phyloP scores from a whole-genome alignment of 331 rosid genomes.

The Acacia pycnantha region DNA sequence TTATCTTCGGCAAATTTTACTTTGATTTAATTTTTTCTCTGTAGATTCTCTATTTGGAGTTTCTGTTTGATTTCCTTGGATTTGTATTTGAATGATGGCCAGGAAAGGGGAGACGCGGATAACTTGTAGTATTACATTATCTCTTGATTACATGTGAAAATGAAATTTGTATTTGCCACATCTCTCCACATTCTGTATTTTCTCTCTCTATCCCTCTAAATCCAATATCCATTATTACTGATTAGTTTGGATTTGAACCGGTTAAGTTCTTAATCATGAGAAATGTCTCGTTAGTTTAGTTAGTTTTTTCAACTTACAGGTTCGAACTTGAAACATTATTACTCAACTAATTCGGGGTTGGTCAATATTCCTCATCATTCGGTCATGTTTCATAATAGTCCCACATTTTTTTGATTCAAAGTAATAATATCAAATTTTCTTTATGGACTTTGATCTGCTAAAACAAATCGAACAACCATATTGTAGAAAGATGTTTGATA shows the following conservation, averaged over 20 bases:
- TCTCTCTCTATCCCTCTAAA: not conserved
- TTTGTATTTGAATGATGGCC: not conserved
- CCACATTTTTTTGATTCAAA: not conserved
- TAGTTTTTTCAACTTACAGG: not conserved
- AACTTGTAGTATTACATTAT: not conserved
- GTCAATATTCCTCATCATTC: not conserved
- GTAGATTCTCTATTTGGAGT: not conserved
- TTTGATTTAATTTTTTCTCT: not conserved
- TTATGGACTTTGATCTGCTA: not conserved
- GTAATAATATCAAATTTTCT: not conserved
- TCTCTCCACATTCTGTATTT: not conserved
- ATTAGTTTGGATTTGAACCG: not conserved
- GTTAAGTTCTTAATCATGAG: not conserved
- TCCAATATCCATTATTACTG: no score
- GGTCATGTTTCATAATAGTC: not conserved
- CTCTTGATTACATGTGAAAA: not conserved
- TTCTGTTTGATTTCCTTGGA: not conserved
- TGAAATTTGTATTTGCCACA: not conserved
- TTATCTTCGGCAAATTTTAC: slow-evolving; percentile 15
- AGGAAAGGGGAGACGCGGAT: not conserved
- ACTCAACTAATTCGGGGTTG: not conserved
- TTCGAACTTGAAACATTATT: not conserved
- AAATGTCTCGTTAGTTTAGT: not conserved
- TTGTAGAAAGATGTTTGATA: not conserved
- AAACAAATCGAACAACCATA: not conserved